Evolutionary conservation across 2,329 filamentous ascomycete genomes (phyloP).

Genomic region (Pseudogymnoascus sp.): DNA sequence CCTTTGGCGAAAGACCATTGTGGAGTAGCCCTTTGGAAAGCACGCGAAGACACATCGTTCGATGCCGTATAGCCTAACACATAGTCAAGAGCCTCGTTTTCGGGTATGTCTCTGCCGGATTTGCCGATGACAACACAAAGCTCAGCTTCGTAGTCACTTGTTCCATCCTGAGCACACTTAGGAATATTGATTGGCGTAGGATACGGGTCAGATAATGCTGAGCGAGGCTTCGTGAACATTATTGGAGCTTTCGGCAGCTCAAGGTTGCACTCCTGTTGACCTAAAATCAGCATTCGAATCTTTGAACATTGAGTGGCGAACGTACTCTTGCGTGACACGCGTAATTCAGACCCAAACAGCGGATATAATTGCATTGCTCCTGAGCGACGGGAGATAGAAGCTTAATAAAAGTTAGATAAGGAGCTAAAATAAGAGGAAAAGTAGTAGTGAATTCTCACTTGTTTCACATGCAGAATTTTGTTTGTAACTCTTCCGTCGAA

Average conservation of each 20-base stretch:
- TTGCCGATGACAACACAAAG: conserved; percentile 31
- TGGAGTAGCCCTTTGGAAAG: conserved; percentile 33
- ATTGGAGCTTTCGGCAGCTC: conserved; percentile 24
- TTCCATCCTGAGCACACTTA: conserved; percentile 25
- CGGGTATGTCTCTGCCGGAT: conserved; percentile 32
- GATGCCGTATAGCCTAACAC: conserved; percentile 34
- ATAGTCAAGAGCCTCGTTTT: conserved; percentile 30
- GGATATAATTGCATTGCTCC: conserved; percentile 23
- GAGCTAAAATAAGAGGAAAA: not conserved
- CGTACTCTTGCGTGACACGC: conserved; percentile 24
- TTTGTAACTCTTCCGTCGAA: conserved; percentile 24
- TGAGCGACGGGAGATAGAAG: conserved; percentile 23
- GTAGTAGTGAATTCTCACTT: conserved; percentile 7
- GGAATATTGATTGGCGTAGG: conserved; percentile 25
- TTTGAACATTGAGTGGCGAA: not conserved
- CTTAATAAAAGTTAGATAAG: conserved; percentile 12
- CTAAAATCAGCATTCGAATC: not conserved
- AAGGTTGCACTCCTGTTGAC: conserved; percentile 21
- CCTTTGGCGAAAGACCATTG: conserved; percentile 37
- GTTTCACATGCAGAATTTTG: conserved; percentile 16
- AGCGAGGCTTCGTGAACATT: conserved; percentile 26
- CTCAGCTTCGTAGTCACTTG: conserved; percentile 26
- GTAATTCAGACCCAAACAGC: conserved; percentile 28
- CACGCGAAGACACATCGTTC: conserved; percentile 34
- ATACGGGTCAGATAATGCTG: conserved; percentile 23